Conservation (phyloP, 495 filamentous ascomycete genomes). For the Lentithecium fluviatile region DNA sequence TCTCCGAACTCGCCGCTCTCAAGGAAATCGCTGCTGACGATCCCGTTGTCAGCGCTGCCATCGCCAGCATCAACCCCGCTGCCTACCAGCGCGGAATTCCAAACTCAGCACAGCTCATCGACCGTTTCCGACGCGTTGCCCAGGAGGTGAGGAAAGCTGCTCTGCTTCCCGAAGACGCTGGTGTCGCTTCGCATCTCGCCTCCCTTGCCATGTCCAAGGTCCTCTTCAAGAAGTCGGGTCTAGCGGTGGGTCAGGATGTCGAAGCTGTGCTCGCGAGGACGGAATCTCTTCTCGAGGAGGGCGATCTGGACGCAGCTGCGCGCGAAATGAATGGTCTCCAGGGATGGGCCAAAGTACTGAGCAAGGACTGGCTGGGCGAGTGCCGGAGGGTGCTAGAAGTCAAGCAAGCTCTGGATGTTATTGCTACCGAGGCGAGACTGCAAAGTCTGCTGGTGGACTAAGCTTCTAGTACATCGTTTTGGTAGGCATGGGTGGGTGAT, state of each 20-base stretch:
- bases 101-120: slow-evolving; percentile 77
- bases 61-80: slow-evolving; percentile 86
- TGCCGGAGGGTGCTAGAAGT: slow-evolving; percentile 87
- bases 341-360: slow-evolving; percentile 93
- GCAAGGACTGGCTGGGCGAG: slow-evolving; percentile 89
- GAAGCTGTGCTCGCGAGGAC: slow-evolving; percentile 89
- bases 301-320: slow-evolving; percentile 83
- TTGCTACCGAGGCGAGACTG: slow-evolving; percentile 48
- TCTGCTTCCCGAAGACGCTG: slow-evolving; percentile 86
- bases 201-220: slow-evolving; percentile 85
- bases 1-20: slow-evolving; percentile 85
- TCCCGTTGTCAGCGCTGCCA: slow-evolving; percentile 81
- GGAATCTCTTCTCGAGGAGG: slow-evolving; percentile 85
- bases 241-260: slow-evolving; percentile 84
- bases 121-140: slow-evolving; percentile 94
- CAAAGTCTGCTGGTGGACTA: slow-evolving; percentile 47
- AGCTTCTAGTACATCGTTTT: background rate
- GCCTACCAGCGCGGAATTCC: slow-evolving; percentile 93
- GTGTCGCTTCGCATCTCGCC: slow-evolving; percentile 87
- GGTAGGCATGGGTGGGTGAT: background rate
- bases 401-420: slow-evolving; percentile 88
- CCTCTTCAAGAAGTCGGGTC: slow-evolving; percentile 78
- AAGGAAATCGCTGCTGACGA: slow-evolving; percentile 86
- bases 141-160: slow-evolving; percentile 90
- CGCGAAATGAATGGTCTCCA: slow-evolving; percentile 89